A percentile compares a stretch with the other conserved stretches of the same genome.
Conservation (phyloP, 139 green algal genomes). For the Tetradesmus lagerheimii region DNA sequence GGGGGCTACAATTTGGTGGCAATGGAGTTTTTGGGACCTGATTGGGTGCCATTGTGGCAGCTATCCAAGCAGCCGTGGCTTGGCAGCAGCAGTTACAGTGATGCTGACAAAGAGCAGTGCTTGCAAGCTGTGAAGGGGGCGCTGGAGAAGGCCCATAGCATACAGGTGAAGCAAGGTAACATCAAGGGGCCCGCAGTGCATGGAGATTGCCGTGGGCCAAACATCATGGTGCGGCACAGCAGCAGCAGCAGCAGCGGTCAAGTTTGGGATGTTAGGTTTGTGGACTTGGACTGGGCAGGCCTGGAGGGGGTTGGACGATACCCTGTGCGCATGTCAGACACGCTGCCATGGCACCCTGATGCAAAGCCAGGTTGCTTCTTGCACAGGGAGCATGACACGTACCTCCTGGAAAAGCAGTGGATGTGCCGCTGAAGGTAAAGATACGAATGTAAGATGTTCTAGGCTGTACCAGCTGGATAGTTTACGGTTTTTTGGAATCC, state of each 20-base stretch:
- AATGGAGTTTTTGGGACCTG: slow-evolving; percentile 8
- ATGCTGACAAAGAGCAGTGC: not conserved
- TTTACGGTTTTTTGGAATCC: too few species aligned
- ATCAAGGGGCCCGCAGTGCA: slow-evolving; percentile 6
- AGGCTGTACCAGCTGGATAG: too few species aligned
- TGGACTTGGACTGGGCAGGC: slow-evolving; percentile 25
- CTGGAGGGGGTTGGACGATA: slow-evolving; percentile 15
- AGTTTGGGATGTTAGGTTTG: slow-evolving; percentile 20
- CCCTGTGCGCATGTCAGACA: slow-evolving; percentile 4
- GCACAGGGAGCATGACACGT: not conserved
- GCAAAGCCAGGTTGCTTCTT: not conserved
- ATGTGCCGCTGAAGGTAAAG: too few species aligned
- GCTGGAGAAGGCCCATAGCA: not conserved
- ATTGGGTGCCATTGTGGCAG: not conserved
- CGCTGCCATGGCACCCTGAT: not conserved
- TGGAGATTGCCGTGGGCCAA: slow-evolving; percentile 8
- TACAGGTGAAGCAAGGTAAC: slow-evolving; percentile 8
- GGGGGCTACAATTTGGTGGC: slow-evolving; percentile 17
- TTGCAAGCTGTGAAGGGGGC: not conserved
- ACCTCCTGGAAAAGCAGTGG: slow-evolving; percentile 9
- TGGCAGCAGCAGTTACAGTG: not conserved
- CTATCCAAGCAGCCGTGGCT: too few species aligned
- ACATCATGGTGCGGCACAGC: slow-evolving; percentile 27
- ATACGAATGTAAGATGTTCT: too few species aligned
- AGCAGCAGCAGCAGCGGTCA: too few species aligned